Evolutionary conservation across 345 rosid genomes (phyloP).

Genomic region (Populus deltoides): DNA sequence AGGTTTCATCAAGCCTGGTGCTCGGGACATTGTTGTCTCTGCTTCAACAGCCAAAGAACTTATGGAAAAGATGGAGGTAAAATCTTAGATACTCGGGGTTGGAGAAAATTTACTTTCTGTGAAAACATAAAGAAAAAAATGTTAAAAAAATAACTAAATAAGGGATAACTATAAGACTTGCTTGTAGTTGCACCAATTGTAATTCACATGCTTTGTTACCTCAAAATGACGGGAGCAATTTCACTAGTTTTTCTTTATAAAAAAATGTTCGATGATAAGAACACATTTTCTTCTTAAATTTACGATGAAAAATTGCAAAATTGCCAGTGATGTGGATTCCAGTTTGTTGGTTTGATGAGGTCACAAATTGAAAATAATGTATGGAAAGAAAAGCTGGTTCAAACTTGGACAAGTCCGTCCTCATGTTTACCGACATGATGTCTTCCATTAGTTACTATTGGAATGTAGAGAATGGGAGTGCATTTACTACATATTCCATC

Average conservation of each 20-base stretch:
- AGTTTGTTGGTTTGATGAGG: not conserved
- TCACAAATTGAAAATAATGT: conserved; percentile 1
- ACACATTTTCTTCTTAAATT: not conserved
- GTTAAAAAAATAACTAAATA: not conserved
- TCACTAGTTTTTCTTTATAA: not conserved
- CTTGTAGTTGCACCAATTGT: not conserved
- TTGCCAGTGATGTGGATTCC: not conserved
- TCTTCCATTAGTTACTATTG: not conserved
- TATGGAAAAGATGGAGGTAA: conserved; percentile 88
- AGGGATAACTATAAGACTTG: not conserved
- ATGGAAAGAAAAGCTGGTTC: not conserved
- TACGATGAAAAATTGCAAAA: not conserved
- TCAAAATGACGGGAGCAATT: not conserved
- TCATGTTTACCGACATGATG: too few relatives aligned
- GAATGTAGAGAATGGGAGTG: not conserved
- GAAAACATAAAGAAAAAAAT: not conserved
- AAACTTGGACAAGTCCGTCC: not conserved
- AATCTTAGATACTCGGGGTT: not conserved
- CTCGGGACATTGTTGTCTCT: conserved; percentile 76
- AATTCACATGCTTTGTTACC: not conserved
- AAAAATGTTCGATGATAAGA: not conserved
- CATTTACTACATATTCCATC: not conserved
- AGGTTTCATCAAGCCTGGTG: conserved; percentile 87
- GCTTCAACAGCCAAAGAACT: conserved; percentile 86
- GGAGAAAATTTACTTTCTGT: not conserved